Conservation (phyloP, 441 rosid species). For the Gossypium schwendimanii region DNA sequence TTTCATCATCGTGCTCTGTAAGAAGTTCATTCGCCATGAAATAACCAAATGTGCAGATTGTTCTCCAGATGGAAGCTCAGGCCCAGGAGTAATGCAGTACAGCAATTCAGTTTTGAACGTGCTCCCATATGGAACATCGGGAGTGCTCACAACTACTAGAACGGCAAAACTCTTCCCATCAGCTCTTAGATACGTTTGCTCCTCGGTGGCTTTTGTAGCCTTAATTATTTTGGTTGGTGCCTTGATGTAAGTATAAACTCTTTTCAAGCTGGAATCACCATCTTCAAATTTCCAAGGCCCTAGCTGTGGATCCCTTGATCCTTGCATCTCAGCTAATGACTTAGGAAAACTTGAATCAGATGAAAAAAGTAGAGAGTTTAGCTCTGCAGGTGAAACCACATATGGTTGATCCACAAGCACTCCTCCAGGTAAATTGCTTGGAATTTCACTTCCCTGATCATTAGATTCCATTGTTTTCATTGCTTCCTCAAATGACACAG, state of each 20-base stretch:
- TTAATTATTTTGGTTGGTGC: conserved; percentile 72
- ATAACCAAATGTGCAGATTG: conserved; percentile 64
- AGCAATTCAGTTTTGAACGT: conserved; percentile 72
- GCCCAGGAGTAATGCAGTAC: conserved; percentile 73
- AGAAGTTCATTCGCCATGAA: conserved; percentile 85
- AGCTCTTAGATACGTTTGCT: conserved; percentile 68
- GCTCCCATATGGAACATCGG: conserved; percentile 81
- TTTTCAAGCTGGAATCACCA: conserved; percentile 50
- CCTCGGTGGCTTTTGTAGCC: conserved; percentile 83
- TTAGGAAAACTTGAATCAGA: conserved; percentile 59
- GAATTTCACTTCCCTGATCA: conserved; percentile 58
- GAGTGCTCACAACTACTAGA: conserved; percentile 61
- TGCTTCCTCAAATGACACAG: conserved; percentile 52
- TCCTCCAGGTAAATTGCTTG: conserved; percentile 75
- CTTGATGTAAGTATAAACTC: conserved; percentile 61
- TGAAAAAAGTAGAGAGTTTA: conserved; percentile 59
- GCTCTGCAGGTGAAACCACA: conserved; percentile 51
- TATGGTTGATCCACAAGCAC: conserved; percentile 67
- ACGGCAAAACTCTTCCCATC: conserved; percentile 66
- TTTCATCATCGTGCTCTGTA: conserved; percentile 89
- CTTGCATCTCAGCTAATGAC: conserved; percentile 58
- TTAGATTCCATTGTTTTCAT: conserved; percentile 59
- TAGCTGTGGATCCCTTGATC: conserved; percentile 64
- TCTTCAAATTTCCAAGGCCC: conserved; percentile 75
- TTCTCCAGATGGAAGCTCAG: conserved; percentile 82